Evolutionary conservation across 805 yeast species (phyloP), one percentile per base, ranked within the genome.

Genomic region (Myxozyma monticola): DNA sequence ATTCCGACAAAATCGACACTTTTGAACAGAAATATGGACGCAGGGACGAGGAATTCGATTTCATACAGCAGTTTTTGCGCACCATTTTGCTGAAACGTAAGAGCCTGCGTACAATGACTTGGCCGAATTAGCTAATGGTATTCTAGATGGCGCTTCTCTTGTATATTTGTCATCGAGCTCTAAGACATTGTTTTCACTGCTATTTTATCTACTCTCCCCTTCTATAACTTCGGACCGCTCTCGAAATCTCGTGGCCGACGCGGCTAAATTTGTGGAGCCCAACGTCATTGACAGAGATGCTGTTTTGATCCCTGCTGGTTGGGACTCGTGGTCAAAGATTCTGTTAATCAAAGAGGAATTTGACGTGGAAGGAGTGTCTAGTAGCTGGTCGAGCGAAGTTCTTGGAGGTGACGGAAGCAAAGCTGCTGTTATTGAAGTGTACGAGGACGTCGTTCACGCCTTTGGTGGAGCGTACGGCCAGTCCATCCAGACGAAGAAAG

Each of bases 291-390:
- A 61, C 20, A 49, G 52, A 4, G 60, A 59, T 12, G 48, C 55
- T 18, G 28, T 65, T 4, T 38, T 57, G 25, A 55, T 67, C 9
- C 71, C 71, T 8, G 48, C 66, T 4, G 71, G 71, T 15, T 68
- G 71, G 71, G 71, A 68, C 45, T 62, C 68, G 10, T 44, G 56
- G 50, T 57, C 61, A 17, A 67, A 65, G 38, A 67, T 68, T 12
- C 43, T 43, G 25, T 57, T 64, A 2, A 48, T 66, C n/a, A 45
- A 54, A 18, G 62, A 55, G 18, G 60, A 54, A 10, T 61, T 62
- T 48, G 61, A 54, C 17, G 49, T 53, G 12, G 48, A 52, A 6
- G 60, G 53, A 17, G 53, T 60, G 7, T 38, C 56, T 5, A 44
- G 49, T 14, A 54, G 59, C 9, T 63, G 68, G 68, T 56, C 43